A percentile compares a stretch with the other conserved stretches of the same genome.
Conservation (phyloP, 768 basidiomycete species). For the Boletus huronensis region DNA sequence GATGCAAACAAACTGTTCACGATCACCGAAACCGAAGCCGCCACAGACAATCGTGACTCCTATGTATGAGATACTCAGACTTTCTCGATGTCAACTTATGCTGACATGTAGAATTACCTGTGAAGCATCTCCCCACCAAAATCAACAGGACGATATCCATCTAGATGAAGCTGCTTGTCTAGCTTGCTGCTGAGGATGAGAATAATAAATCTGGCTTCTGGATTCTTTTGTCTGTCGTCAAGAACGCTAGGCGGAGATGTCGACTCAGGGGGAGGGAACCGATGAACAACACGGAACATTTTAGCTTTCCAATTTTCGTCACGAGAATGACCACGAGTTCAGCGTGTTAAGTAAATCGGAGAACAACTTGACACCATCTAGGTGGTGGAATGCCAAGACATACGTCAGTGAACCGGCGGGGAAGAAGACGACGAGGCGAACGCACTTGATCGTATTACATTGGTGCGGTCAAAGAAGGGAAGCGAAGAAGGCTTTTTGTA, state of each 20-base stretch:
- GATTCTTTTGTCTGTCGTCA: not conserved
- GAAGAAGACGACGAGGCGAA: not conserved
- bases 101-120: too few species aligned
- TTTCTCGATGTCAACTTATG: not conserved
- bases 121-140: not conserved
- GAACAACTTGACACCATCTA: not conserved
- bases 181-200: too few species aligned
- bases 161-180: not conserved
- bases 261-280: not conserved
- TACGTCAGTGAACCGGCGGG: not conserved
- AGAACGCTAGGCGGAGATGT: not conserved
- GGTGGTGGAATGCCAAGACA: not conserved
- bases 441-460: slow-evolving; percentile 2
- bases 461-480: not conserved
- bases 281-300: not conserved
- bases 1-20: not conserved
- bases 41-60: not conserved
- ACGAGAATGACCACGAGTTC: not conserved
- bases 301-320: not conserved
- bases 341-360: not conserved
- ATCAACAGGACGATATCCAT: not conserved
- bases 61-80: not conserved
- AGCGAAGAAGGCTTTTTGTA: not conserved
- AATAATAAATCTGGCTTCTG: too few species aligned
- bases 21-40: not conserved